A percentile compares a stretch with the other conserved stretches of the same genome.
Conservation (phyloP, 1,139 yeast genomes). For the Hansenula lynferdii region DNA sequence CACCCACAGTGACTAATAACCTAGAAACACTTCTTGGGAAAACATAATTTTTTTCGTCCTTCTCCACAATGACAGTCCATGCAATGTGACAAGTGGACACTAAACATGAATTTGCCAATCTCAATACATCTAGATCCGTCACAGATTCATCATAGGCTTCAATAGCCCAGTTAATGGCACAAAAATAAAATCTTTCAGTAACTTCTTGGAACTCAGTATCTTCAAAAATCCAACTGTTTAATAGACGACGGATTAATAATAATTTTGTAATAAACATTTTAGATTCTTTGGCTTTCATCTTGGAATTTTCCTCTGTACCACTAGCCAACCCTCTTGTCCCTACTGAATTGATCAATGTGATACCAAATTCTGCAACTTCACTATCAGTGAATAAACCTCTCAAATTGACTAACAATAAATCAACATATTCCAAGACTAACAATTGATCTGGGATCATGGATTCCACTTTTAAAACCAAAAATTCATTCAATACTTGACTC, state of each 20-base stretch:
- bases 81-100: slow-evolving; percentile 41
- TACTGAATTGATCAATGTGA: slow-evolving; percentile 43
- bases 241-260: slow-evolving; percentile 53
- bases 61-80: slow-evolving; percentile 32
- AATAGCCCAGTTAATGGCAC: slow-evolving; percentile 59
- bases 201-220: slow-evolving; percentile 25
- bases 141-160: slow-evolving; percentile 47
- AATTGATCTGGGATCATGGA: slow-evolving; percentile 55
- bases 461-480: slow-evolving; percentile 43
- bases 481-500: slow-evolving; percentile 40
- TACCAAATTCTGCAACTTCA: slow-evolving; percentile 33
- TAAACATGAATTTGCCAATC: slow-evolving; percentile 59
- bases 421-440: slow-evolving; percentile 51
- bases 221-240: slow-evolving; percentile 42
- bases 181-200: slow-evolving; percentile 42
- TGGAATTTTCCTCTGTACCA: slow-evolving; percentile 18
- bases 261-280: slow-evolving; percentile 53
- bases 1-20: slow-evolving; percentile 47
- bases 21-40: slow-evolving; percentile 45
- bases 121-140: slow-evolving; percentile 50
- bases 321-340: slow-evolving; percentile 44
- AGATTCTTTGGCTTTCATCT: slow-evolving; percentile 38
- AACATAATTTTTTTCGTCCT: slow-evolving; percentile 26
- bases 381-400: slow-evolving; percentile 34
- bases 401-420: slow-evolving; percentile 44